Base-by-base conservation (phyloP, 495 filamentous ascomycete species). In the Daldinia grandis region DNA sequence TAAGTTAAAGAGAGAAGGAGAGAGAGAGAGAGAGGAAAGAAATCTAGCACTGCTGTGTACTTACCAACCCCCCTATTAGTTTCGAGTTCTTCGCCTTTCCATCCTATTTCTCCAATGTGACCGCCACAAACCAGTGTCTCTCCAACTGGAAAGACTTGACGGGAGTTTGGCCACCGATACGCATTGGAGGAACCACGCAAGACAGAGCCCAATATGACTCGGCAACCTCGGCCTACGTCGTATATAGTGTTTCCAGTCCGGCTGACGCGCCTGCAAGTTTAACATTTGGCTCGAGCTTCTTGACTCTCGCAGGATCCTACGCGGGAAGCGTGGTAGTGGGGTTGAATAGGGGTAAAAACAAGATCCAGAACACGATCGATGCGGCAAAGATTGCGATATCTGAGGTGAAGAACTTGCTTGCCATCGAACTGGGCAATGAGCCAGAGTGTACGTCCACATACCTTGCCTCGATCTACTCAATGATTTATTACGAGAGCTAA, bases 51-150 rank as follows among this genome's bases (percentile, higher is more conserved):
- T 1, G 25, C 1, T 55, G 0, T 2, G 25, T 28, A 44, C 44
- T 58, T 10, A 55, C 28, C 9, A 55, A 73, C 28, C 62, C 30
- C 10, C 4, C 2, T 4, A 5, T 0, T 28, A 84, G 81, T 7
- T 82, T 88, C 57, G 86, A 89, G 58, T 88, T 89, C 75, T 89
- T 90, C 66, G 79, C 86, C 0, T 88, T 88, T 57, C 87, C 87
- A 0, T 84, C 80, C 0, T 90, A 89, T 71, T 82, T 88, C 60
- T 81, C 78, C 38, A 84, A 87, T 58, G 85, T 88, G 9, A 82
- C 78, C 1, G 78, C 82, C 3, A 90, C 87, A 1, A 81, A 74
- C 1, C 82, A 84, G 68, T 89, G 87, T 67, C 76, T 89, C 4
- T 74, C 81, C 19, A 88, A 87, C 69, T 80, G 88, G 74, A 82